Conservation (phyloP, 2,329 filamentous ascomycete species). For the Septoria linicola region DNA sequence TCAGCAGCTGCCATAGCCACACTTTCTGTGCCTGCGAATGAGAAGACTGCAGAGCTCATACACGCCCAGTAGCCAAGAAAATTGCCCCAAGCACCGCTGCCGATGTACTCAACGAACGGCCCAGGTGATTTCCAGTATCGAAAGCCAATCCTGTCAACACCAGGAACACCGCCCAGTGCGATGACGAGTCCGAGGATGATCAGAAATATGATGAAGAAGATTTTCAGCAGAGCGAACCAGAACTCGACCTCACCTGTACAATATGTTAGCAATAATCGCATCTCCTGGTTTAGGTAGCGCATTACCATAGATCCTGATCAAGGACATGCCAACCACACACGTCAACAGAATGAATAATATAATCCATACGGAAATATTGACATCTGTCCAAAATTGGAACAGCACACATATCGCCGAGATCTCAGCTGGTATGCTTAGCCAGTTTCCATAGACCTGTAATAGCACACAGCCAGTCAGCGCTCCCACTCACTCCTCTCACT, state of each 20-base stretch:
- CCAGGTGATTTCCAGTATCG: conserved; percentile 47
- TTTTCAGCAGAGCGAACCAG: conserved; percentile 48
- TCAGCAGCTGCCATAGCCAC: conserved; percentile 32
- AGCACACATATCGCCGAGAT: conserved; percentile 36
- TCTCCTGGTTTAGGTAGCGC: not conserved
- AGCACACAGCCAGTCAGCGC: not conserved
- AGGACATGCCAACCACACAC: conserved; percentile 37
- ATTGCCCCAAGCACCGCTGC: conserved; percentile 37
- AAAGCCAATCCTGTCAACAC: conserved; percentile 45
- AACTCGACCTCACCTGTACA: conserved; percentile 44
- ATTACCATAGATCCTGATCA: conserved; percentile 42
- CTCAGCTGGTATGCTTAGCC: conserved; percentile 36
- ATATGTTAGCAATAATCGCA: not conserved
- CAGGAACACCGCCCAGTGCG: conserved; percentile 45
- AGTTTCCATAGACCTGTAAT: conserved; percentile 30
- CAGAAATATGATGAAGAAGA: conserved; percentile 46
- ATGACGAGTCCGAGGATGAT: conserved; percentile 47
- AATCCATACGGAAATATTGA: conserved; percentile 40
- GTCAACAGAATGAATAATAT: conserved; percentile 37
- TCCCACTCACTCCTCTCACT: not conserved
- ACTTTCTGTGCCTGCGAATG: conserved; percentile 28
- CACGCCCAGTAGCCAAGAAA: conserved; percentile 44
- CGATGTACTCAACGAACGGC: conserved; percentile 45
- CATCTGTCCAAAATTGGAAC: conserved; percentile 35
- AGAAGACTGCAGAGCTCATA: conserved; percentile 29